Base-by-base conservation (phyloP, 2,329 filamentous ascomycete species). In the Colletotrichum siamense region DNA sequence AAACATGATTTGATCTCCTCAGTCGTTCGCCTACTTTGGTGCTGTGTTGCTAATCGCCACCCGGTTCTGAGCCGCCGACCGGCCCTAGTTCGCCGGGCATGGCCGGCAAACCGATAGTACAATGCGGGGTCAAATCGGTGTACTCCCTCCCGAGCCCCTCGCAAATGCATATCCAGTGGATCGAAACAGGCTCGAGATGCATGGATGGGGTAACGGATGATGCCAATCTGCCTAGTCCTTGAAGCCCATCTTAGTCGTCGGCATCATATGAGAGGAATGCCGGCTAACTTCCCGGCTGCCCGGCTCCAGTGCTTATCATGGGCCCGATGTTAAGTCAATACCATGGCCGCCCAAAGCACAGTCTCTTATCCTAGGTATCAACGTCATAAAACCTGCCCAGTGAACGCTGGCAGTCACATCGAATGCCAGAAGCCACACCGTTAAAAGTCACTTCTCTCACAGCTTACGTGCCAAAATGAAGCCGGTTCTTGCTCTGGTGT, bases 271-370 rank as follows among this genome's bases (percentile, higher is more conserved):
- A 52, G 1, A 52, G 6, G 10, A 13, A 22, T 3, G 44, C 44
- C 44, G 44, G 44, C 44, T 52, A 52, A 52, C 44, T 3, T 8
- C n/a, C 44, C 44, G 44, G 44, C 10, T 8, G 10, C 6, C 44
- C 44, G n/a, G 44, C 10, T 52, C 1, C 6, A 2, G 10, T 52
- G n/a, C 44, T 52, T 52, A 52, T 52, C 44, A 52, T 22, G n/a
- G 44, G 0, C 6, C n/a, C 39, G 5, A 22, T 1, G 1, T 5
- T 13, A 13, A 4, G n/a, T 52, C 44, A 1, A 22, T 52, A 13
- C 10, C 44, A 24, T 52, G 10, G 12, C 6, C 2, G 2, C 3
- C 44, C 10, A 22, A 22, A 52, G 10, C 44, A 7, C 44, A 52
- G 10, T 52, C 0, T 22, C 10, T 52, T 6, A 52, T 22, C 4